These are phyloP conservation scores for Aspergillus ostianus DNA, from an alignment of 495 filamentous ascomycete genomes.

Conservation along the genomic window DNA sequence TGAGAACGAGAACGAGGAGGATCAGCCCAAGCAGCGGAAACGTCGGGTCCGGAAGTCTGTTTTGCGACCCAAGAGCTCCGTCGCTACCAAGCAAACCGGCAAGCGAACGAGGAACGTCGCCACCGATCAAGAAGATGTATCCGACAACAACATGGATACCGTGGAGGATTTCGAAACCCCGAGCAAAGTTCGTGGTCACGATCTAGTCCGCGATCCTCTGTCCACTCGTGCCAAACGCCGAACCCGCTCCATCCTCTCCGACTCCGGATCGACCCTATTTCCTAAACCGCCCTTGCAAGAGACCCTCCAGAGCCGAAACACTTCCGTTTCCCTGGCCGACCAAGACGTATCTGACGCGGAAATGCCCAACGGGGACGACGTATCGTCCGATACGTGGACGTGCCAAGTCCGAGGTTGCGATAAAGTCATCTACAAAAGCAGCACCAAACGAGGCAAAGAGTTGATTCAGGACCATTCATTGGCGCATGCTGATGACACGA, in stretches of 20 bases:
- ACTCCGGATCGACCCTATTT: constrained; percentile 29
- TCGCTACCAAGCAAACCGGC: constrained; percentile 43
- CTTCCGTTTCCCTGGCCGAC: constrained; percentile 20
- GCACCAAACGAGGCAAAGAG: constrained; percentile 53
- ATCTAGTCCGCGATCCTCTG: constrained; percentile 44
- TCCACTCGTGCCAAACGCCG: constrained; percentile 34
- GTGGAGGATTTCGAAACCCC: constrained; percentile 46
- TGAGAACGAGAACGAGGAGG: constrained; percentile 21
- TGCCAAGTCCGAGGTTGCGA: constrained; percentile 69
- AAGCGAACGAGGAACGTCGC: constrained; percentile 46
- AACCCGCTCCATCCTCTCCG: constrained; percentile 35
- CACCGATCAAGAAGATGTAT: constrained; percentile 30
- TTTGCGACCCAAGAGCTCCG: constrained; percentile 47
- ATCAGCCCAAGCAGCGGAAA: constrained; percentile 23
- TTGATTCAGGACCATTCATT: constrained; percentile 63
- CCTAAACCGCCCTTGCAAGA: constrained; percentile 39
- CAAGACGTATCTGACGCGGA: constrained; percentile 38
- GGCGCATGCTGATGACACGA: constrained; percentile 61
- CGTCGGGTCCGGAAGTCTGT: constrained; percentile 49
- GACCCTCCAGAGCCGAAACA: constrained; percentile 28
- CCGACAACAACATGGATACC: constrained; percentile 37
- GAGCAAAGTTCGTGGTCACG: constrained; percentile 42
- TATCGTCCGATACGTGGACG: constrained; percentile 64
- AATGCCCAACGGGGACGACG: constrained; percentile 33
- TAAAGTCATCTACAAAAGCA: constrained; percentile 59